These are phyloP conservation scores for Rhynchosporium graminicola DNA, from an alignment of 2,329 filamentous ascomycete species.

Conservation along the genomic window DNA sequence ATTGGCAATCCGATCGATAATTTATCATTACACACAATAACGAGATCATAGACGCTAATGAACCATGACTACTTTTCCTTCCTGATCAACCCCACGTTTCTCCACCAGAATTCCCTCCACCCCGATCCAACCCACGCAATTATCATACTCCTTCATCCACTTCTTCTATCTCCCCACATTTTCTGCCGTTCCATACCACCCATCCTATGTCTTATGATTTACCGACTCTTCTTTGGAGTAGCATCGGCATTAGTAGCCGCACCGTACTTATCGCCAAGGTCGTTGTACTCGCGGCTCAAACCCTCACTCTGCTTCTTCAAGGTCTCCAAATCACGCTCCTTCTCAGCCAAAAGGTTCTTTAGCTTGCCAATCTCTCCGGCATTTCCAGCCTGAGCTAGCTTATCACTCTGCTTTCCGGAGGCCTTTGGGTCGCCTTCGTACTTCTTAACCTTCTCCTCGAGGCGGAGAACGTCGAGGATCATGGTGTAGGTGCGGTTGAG, in stretches of 20 bases:
- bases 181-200: background rate
- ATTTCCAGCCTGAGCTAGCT: conserved; percentile 71
- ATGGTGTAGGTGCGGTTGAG: conserved; percentile 98
- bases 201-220: conserved; percentile 22
- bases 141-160: conserved; percentile 1
- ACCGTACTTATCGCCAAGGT: conserved; percentile 79
- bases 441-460: conserved; percentile 88
- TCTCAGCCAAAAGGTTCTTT: conserved; percentile 66
- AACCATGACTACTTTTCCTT: conserved; percentile 16
- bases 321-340: conserved; percentile 80
- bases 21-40: conserved; percentile 7
- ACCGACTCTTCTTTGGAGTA: conserved; percentile 57
- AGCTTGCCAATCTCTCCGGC: conserved; percentile 73
- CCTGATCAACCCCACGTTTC: background rate
- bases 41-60: conserved; percentile 15
- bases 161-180: background rate
- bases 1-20: conserved; percentile 4
- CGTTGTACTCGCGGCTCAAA: conserved; percentile 81
- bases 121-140: no score
- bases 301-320: conserved; percentile 92
- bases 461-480: conserved; percentile 54
- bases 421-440: conserved; percentile 68
- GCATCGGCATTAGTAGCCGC: conserved; percentile 50
- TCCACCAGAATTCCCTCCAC: conserved; percentile 5
- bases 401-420: conserved; percentile 67